phyloP scores from a whole-genome alignment of 495 filamentous ascomycete genomes.

The Geoglossum glabrum region DNA sequence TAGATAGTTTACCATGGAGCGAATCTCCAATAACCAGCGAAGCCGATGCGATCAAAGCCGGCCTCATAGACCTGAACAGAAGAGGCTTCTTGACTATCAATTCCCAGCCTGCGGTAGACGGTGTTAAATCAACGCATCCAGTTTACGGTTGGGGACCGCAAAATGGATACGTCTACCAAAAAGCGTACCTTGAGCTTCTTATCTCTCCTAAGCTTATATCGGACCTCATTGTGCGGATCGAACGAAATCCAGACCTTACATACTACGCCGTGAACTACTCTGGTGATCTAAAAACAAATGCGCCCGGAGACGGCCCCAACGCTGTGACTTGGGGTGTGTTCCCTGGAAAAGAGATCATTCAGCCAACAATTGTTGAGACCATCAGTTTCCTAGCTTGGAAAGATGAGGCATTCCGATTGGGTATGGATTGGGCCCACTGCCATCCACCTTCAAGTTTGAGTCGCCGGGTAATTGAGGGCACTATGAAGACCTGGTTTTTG shows the following conservation, averaged over 20 bases:
- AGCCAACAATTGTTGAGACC: slow-evolving; percentile 97
- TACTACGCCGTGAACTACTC: slow-evolving; percentile 79
- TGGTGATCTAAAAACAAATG: slow-evolving; percentile 70
- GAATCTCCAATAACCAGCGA: slow-evolving; percentile 71
- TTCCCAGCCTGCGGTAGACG: slow-evolving; percentile 88
- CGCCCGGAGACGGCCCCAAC: slow-evolving; percentile 68
- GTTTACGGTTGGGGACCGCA: slow-evolving; percentile 85
- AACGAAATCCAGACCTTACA: slow-evolving; percentile 59
- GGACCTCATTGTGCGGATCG: slow-evolving; percentile 62
- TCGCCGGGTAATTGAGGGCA: slow-evolving; percentile 53
- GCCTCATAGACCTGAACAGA: slow-evolving; percentile 62
- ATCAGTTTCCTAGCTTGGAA: slow-evolving; percentile 98
- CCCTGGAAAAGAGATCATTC: slow-evolving; percentile 94
- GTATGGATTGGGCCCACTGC: slow-evolving; percentile 85
- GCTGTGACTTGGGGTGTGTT: slow-evolving; percentile 99
- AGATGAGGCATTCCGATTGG: slow-evolving; percentile 87
- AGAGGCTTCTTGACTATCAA: slow-evolving; percentile 90
- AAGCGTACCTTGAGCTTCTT: slow-evolving; percentile 86
- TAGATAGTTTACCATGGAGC: slow-evolving; percentile 84
- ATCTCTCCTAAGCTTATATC: slow-evolving; percentile 58
- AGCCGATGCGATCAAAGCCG: slow-evolving; percentile 50
- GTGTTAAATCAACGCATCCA: slow-evolving; percentile 71
- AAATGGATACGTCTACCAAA: slow-evolving; percentile 96
- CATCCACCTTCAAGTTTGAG: slow-evolving; percentile 61
- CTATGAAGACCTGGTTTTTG: slow-evolving; percentile 83